Base-by-base conservation (phyloP, 2,329 filamentous ascomycete genomes). In the Pseudogymnoascus sp. region DNA sequence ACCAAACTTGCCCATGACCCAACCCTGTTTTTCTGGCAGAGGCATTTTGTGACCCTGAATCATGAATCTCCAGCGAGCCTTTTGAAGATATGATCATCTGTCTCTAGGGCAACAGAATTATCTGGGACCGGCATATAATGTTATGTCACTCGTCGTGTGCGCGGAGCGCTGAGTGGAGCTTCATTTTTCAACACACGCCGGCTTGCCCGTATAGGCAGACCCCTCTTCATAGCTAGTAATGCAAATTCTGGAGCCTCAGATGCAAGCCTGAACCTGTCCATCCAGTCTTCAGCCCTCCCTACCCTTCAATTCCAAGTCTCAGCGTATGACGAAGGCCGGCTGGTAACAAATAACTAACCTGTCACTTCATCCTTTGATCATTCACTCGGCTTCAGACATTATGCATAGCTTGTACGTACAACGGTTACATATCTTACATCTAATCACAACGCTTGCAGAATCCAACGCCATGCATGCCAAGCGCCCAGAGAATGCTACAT, bases 331-430 rank as follows among this genome's bases (percentile, higher is more conserved):
- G 23, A 53, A 14, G 14, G n/a, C n/a, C 4, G 9, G 49, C 49
- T 4, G 5, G 49, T 18, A 56, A 25, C n/a, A 34, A 28, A 56
- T 28, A 56, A 34, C 25, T 31, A 18, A 34, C 25, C 49, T 14
- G 28, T 56, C 49, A 56, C 28, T 56, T 34, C 49, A 21, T 11
- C 14, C 3, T 21, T 18, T 18, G n/a, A 56, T 12, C 49, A 8
- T 56, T 16, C 12, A 6, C 25, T 56, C 49, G 25, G 49, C 49
- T 56, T 56, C 49, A 56, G 25, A 34, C 28, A 56, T 56, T 56
- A 56, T 53, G 46, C 25, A 53, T 53, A 34, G 49, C 49, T 56
- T 56, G 49, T 56, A 56, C 49, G 49, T 56, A 56, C 28, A 56
- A 56, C 28, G 8, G 25, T 34, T 56, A 31, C 49, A 14, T 56